A percentile compares a stretch with the other conserved stretches of the same genome.
phyloP scores from a whole-genome alignment of 306 rosid genomes.

The Begonia masoniana region DNA sequence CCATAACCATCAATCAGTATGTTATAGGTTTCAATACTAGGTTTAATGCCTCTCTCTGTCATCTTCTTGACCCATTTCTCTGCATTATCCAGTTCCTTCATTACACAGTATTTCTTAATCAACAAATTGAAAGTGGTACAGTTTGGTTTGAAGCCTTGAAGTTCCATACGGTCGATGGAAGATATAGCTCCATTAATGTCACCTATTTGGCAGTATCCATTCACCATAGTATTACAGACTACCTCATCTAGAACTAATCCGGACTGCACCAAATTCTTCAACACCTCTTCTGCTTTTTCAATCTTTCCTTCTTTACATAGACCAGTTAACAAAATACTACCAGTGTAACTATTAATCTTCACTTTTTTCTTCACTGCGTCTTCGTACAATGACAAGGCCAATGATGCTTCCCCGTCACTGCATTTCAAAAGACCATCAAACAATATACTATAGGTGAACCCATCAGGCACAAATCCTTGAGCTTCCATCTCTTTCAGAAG shows the following conservation, averaged over 20 bases:
- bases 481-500: conserved; percentile 52
- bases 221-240: conserved; percentile 42
- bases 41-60: conserved; percentile 46
- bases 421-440: conserved; percentile 31
- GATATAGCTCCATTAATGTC: conserved; percentile 35
- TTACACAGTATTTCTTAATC: conserved; percentile 47
- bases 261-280: conserved; percentile 30
- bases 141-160: conserved; percentile 37
- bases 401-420: conserved; percentile 19
- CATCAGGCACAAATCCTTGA: conserved; percentile 33
- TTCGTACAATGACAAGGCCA: conserved; percentile 17
- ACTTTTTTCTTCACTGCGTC: conserved; percentile 20
- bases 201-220: conserved; percentile 50
- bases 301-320: conserved; percentile 49
- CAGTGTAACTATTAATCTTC: conserved; percentile 31
- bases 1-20: conserved; percentile 57
- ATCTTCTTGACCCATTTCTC: conserved; percentile 65
- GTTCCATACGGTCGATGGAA: conserved; percentile 35
- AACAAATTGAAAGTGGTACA: conserved; percentile 46
- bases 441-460: conserved; percentile 30
- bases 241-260: conserved; percentile 41
- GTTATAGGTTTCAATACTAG: conserved; percentile 44
- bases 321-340: conserved; percentile 40
- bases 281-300: conserved; percentile 46
- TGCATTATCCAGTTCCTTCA: conserved; percentile 40